Evolutionary conservation across 169 alveolate genomes (phyloP), one percentile per base, ranked within the genome.

Genomic region (Cryptosporidium tyzzeri): DNA sequence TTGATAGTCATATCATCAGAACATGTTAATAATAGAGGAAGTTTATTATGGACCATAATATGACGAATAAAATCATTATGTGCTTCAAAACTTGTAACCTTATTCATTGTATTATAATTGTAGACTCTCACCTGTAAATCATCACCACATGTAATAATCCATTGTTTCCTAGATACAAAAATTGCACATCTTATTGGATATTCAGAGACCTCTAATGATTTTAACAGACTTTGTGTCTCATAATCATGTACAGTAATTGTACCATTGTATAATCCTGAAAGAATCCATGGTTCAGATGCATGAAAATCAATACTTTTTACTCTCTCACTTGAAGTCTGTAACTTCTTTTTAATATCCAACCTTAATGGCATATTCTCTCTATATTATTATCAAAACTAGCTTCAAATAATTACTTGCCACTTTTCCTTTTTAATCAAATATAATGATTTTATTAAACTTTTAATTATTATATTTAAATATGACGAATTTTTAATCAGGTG

Each of bases 1-100:
- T 97, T 96, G 71, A 97, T 96, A 5, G 99, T 96, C 97, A 97
- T 96, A 92, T 98, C 99, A 93, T 98, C 99, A 14, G 99, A 97
- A 58, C 98, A 94, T 61, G 99, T 96, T 65, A 98, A 85, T 21
- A 98, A 93, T 86, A 96, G 95, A 9, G 99, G 99, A 86, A 97
- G 87, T 31, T 96, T 91, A n/a, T 98, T 98, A 91, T 98, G 99
- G 39, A 98, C 97, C n/a, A 97, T 97, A 61, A 98, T 91, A 89
- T 95, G 94, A 71, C 99, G 95, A 73, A 98, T 97, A 93, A 97
- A 98, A 93, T 98, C 99, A 23, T 94, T 94, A 93, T 98, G 99
- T 7, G 98, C 99, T 86, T 97, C 99, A 67, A 96, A 94, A 37
- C 95, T 93, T 71, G 96, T 96, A 12, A 98, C 94, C 86, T 97